phyloP scores from a whole-genome alignment of 1,284 basidiomycete genomes.

The Moesziomyces aphidis region DNA sequence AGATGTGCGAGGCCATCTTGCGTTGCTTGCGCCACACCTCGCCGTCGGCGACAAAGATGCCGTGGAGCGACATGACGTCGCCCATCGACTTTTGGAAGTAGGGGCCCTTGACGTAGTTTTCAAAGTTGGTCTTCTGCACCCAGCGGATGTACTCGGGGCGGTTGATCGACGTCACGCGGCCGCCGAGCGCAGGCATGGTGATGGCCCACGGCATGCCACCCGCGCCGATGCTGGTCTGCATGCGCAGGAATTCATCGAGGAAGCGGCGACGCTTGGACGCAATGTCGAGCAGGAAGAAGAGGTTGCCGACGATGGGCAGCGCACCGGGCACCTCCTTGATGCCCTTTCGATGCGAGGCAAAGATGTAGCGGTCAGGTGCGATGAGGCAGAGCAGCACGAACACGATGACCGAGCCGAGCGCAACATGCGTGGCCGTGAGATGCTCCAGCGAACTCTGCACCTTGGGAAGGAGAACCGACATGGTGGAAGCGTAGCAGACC shows the following conservation, averaged over 20 bases:
- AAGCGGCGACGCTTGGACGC: constrained; percentile 36
- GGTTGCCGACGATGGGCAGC: constrained; percentile 43
- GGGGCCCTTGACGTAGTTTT: constrained; percentile 46
- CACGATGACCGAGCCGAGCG: constrained; percentile 24
- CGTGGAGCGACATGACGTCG: constrained; percentile 49
- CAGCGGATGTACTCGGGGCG: constrained; percentile 51
- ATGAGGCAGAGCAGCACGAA: constrained; percentile 41
- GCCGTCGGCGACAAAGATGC: constrained; percentile 63
- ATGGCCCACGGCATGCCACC: constrained; percentile 34
- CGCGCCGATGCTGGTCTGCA: constrained; percentile 20
- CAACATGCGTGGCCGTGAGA: constrained; percentile 27
- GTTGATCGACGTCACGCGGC: constrained; percentile 42
- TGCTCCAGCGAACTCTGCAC: constrained; percentile 33
- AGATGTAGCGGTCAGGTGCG: constrained; percentile 46
- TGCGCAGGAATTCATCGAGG: constrained; percentile 38
- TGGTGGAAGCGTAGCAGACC: constrained; percentile 5
- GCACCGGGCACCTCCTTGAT: constrained; percentile 39
- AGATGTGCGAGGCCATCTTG: constrained; percentile 57
- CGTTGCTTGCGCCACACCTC: constrained; percentile 59
- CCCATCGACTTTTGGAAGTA: constrained; percentile 37
- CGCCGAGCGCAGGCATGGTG: constrained; percentile 34
- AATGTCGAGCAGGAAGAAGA: constrained; percentile 37
- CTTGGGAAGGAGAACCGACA: constrained; percentile 29
- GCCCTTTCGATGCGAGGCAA: constrained; percentile 38
- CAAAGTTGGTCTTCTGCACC: constrained; percentile 59